Evolutionary conservation across 2,329 filamentous ascomycete genomes (phyloP).

Genomic region (Diaporthe amygdali): DNA sequence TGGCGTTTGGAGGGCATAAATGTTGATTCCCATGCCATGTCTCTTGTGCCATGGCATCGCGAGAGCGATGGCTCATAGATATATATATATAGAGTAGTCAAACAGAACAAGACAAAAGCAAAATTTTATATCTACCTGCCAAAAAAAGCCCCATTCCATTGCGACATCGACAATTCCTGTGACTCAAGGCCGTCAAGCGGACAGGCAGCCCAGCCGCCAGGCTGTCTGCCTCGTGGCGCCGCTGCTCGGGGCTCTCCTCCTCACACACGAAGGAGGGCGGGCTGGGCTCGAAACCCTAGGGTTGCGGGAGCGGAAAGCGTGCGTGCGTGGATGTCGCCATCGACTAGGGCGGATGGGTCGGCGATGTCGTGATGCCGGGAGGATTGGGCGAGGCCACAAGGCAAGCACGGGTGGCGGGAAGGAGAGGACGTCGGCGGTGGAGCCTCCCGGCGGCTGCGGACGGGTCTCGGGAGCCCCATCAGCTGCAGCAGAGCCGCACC

Average conservation of each 20-base stretch:
- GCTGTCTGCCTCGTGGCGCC: neutral
- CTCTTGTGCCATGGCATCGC: neutral
- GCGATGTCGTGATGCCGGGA: conserved; percentile 4
- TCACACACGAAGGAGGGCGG: neutral
- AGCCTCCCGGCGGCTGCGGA: conserved; percentile 18
- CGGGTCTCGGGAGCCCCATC: conserved; percentile 5
- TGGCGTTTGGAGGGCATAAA: conserved; percentile 23
- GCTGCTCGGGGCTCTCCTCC: neutral
- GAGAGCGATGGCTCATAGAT: conserved; percentile 1
- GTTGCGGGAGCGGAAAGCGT: neutral
- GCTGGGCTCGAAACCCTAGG: conserved; percentile 2
- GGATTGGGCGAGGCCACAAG: neutral
- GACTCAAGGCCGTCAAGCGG: neutral
- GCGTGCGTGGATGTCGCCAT: neutral
- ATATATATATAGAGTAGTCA: conserved; percentile 6
- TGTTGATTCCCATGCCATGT: conserved; percentile 24
- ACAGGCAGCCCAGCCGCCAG: neutral
- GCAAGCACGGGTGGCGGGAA: conserved; percentile 13
- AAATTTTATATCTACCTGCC: conserved; percentile 20
- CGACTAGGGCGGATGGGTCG: neutral
- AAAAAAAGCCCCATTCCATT: neutral
- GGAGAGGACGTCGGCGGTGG: conserved; percentile 26
- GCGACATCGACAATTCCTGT: neutral
- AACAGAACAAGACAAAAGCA: conserved; percentile 11
- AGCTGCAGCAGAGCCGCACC: conserved; percentile 23